phyloP scores from a whole-genome alignment of 495 filamentous ascomycete species.

The Penicillium tannophilum region DNA sequence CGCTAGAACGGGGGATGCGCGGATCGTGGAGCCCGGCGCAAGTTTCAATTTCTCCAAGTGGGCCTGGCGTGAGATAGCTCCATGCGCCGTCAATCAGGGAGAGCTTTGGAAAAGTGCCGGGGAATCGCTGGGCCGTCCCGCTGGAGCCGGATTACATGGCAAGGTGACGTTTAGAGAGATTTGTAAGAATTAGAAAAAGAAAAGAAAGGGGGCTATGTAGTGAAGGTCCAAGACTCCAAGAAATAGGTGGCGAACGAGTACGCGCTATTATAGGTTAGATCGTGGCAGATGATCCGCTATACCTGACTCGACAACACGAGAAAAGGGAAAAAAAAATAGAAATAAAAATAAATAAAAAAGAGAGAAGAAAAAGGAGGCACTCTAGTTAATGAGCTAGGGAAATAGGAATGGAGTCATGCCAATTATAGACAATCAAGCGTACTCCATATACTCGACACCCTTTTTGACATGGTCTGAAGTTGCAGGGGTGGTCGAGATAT shows the following conservation, averaged over 20 bases:
- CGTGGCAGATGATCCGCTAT: conserved; percentile 5
- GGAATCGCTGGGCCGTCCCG: conserved; percentile 23
- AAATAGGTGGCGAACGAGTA: conserved; percentile 9
- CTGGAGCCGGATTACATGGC: not conserved
- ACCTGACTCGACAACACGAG: not conserved
- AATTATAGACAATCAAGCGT: not conserved
- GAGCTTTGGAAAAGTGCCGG: not conserved
- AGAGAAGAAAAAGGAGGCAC: not conserved
- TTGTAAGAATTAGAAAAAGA: not conserved
- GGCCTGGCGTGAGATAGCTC: conserved; percentile 23
- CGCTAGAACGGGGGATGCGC: conserved; percentile 30
- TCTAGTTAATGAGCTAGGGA: not conserved
- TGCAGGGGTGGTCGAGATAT: not conserved
- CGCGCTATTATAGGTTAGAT: not conserved
- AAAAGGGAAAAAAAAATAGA: not conserved
- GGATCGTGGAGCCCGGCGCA: conserved; percentile 30
- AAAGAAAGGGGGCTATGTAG: not conserved
- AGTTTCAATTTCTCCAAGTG: conserved; percentile 27
- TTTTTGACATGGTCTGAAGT: not conserved
- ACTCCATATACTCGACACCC: not conserved
- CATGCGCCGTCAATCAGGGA: conserved; percentile 25
- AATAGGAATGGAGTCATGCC: not conserved
- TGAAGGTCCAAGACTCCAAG: no score
- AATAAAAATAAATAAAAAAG: not conserved
- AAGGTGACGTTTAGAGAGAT: not conserved